These are phyloP conservation scores for Mortierella sp. DNA, from an alignment of 371 early-diverging fungal genomes.

Conservation along the genomic window DNA sequence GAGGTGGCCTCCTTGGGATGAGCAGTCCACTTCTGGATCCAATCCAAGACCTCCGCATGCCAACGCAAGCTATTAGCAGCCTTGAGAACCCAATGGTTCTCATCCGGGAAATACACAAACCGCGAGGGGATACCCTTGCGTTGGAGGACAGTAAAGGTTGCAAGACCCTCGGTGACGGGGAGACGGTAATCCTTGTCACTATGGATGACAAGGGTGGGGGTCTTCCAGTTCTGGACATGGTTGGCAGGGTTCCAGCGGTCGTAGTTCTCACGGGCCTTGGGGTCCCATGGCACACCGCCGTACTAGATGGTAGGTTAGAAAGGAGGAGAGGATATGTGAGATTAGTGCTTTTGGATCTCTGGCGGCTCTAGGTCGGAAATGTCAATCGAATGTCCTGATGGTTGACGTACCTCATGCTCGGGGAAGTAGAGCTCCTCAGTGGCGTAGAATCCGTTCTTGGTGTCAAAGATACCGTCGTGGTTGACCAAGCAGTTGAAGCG, in stretches of 20 bases:
- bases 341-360: neutral
- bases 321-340: neutral
- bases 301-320: slow-evolving; percentile 45
- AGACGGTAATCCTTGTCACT: slow-evolving; percentile 78
- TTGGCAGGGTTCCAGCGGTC: slow-evolving; percentile 81
- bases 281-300: slow-evolving; percentile 80
- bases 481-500: slow-evolving; percentile 84
- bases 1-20: slow-evolving; percentile 20
- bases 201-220: slow-evolving; percentile 87
- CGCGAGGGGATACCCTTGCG: slow-evolving; percentile 79
- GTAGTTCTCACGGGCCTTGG: slow-evolving; percentile 66
- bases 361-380: neutral
- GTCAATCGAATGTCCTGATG: slow-evolving; percentile 33
- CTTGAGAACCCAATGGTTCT: slow-evolving; percentile 83
- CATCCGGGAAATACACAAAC: slow-evolving; percentile 86
- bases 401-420: slow-evolving; percentile 69
- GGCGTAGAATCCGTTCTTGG: slow-evolving; percentile 73
- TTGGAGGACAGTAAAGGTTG: slow-evolving; percentile 86
- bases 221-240: slow-evolving; percentile 82
- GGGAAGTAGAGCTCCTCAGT: slow-evolving; percentile 89
- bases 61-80: slow-evolving; percentile 84
- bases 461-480: slow-evolving; percentile 88
- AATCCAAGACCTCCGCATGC: slow-evolving; percentile 79
- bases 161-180: slow-evolving; percentile 77
- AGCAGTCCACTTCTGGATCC: slow-evolving; percentile 73